Evolutionary conservation across 176 grass and related monocot genomes (phyloP), one percentile per base, ranked within the genome.

Genomic region (Phoenix dactylifera): DNA sequence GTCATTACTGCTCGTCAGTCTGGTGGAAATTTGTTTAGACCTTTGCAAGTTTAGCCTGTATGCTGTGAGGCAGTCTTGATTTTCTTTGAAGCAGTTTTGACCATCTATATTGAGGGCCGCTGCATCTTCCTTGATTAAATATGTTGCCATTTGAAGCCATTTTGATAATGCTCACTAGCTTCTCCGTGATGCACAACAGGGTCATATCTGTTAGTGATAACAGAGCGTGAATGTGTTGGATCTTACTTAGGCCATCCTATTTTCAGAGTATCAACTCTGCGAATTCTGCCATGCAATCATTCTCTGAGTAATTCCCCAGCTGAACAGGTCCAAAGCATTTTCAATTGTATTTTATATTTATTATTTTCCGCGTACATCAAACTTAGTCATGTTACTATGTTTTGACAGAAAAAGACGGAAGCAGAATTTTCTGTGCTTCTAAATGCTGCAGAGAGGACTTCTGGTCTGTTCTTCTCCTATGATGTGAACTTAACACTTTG

Each of bases 401-500:
- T 35, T 85, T 77, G 62, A 57, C 84, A 98, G 93, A 92, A 89
- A 86, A 98, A 83, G 66, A 74, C 86, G 79, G 88, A 98, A 77
- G 62, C 67, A 56, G 73, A 89, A 58, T 89, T 92, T 64, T 80
- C 76, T 12, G 75, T 76, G 60, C 82, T 98, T 18, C 61, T 98
- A 71, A 71, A 79, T 58, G 79, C 88, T 73, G 82, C 93, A 25
- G 78, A 98, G 73, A 85, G 61, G 73, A 74, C 85, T 39, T 52
- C 81, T 35, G 93, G 93, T 44, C 80, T 98, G 55, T 85, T 89
- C 76, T 98, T 98, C 70, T 98, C 88, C 24, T 92, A 92, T 15
- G 93, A 98, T 67, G 73, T 83, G 24, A 98, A 92, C 79, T 72
- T 98, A 81, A 98, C 93, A 44, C 79, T 98, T 70, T 79, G 67